A percentile compares a stretch with the other conserved stretches of the same genome.
These are phyloP conservation scores for Medicago ruthenica DNA, from an alignment of 306 rosid genomes.

Conservation along the genomic window DNA sequence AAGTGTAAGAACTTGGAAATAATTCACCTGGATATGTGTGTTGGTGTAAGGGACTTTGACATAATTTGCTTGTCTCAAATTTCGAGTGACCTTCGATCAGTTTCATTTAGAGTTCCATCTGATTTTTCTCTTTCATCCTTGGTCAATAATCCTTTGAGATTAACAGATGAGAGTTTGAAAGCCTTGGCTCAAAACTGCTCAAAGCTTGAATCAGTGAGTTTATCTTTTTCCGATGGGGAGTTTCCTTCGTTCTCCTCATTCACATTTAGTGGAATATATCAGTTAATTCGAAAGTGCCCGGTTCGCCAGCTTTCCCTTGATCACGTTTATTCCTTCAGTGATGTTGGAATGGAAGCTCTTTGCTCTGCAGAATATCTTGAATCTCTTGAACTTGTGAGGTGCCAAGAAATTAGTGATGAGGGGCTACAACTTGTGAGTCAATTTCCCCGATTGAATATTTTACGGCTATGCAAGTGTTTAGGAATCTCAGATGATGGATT, in stretches of 20 bases:
- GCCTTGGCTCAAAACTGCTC: constrained; percentile 80
- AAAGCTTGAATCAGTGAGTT: constrained; percentile 73
- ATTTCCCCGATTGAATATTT: constrained; percentile 57
- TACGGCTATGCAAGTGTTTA: constrained; percentile 72
- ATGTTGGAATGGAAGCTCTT: constrained; percentile 86
- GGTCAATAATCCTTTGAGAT: constrained; percentile 62
- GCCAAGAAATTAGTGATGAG: constrained; percentile 89
- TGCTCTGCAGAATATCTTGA: constrained; percentile 73
- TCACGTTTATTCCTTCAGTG: constrained; percentile 85
- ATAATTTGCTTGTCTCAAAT: constrained; percentile 69
- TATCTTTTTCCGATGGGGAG: constrained; percentile 85
- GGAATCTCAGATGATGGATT: constrained; percentile 90
- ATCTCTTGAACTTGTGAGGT: constrained; percentile 74
- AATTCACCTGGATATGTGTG: constrained; percentile 87
- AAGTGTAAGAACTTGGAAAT: constrained; percentile 82
- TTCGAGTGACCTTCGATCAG: constrained; percentile 66
- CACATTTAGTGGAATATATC: constrained; percentile 73
- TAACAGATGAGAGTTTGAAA: constrained; percentile 82
- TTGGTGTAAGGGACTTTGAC: constrained; percentile 86
- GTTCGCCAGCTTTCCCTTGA: constrained; percentile 73
- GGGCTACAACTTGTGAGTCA: constrained; percentile 85
- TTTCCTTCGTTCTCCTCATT: constrained; percentile 84
- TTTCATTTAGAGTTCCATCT: constrained; percentile 78
- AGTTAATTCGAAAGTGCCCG: constrained; percentile 68
- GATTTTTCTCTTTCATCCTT: constrained; percentile 82